phyloP scores from a whole-genome alignment of 495 filamentous ascomycete genomes.

The Neurospora tetraspora region DNA sequence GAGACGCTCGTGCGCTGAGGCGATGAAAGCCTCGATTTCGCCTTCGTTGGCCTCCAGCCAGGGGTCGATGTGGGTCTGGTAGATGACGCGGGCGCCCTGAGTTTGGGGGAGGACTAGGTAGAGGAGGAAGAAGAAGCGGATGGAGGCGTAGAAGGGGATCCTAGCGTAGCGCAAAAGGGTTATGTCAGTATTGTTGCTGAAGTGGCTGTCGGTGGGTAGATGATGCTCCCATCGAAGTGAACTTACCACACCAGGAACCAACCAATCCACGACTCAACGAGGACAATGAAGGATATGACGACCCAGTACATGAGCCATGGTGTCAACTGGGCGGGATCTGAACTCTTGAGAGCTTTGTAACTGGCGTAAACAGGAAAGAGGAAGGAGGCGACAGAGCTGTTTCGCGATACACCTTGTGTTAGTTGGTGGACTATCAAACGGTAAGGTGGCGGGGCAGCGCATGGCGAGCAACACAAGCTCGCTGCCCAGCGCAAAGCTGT shows the following conservation, averaged over 20 bases:
- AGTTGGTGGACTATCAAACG: background rate
- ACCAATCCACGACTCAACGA: conserved; percentile 77
- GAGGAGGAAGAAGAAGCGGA: conserved; percentile 76
- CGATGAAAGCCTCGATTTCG: conserved; percentile 86
- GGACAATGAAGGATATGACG: conserved; percentile 67
- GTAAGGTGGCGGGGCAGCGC: background rate
- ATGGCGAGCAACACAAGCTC: background rate
- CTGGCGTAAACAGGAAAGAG: conserved; percentile 95
- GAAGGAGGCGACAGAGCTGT: conserved; percentile 77
- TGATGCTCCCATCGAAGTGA: background rate
- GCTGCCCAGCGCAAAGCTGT: background rate
- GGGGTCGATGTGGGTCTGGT: conserved; percentile 76
- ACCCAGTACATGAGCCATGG: conserved; percentile 99
- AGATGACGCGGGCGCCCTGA: conserved; percentile 79
- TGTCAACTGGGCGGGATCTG: conserved; percentile 79
- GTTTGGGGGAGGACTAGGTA: conserved; percentile 97
- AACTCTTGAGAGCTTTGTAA: conserved; percentile 93
- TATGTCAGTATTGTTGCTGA: background rate
- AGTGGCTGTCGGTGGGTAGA: background rate
- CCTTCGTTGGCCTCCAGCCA: conserved; percentile 80
- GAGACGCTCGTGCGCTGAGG: conserved; percentile 66
- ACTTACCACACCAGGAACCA: conserved; percentile 75
- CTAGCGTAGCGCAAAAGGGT: conserved; percentile 25
- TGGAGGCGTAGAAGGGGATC: conserved; percentile 90
- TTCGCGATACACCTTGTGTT: conserved; percentile 1